Conservation (phyloP, 176 grass and related monocot species). For the Pharus latifolius region DNA sequence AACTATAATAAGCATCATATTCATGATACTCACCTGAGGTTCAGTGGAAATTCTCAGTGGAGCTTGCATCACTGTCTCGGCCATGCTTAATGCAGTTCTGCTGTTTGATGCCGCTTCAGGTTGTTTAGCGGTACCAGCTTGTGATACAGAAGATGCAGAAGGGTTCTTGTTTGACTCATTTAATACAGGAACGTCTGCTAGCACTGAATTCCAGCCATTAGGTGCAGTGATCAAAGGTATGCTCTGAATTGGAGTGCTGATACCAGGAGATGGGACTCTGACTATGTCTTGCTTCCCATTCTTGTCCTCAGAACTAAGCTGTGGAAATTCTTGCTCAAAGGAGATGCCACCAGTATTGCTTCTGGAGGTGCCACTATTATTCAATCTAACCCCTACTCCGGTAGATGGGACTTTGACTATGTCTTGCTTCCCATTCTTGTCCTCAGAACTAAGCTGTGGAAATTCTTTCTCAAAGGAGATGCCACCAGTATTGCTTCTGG, state of each 20-base stretch:
- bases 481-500: background rate
- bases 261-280: conserved; percentile 33
- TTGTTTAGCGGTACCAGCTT: conserved; percentile 24
- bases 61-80: conserved; percentile 55
- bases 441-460: conserved; percentile 46
- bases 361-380: background rate
- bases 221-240: conserved; percentile 21
- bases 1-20: background rate
- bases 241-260: conserved; percentile 48
- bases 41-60: conserved; percentile 34
- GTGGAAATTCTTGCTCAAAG: conserved; percentile 66
- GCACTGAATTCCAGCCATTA: conserved; percentile 43
- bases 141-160: conserved; percentile 6
- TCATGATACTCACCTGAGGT: conserved; percentile 37
- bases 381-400: background rate
- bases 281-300: conserved; percentile 26
- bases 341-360: conserved; percentile 19
- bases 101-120: conserved; percentile 18
- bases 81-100: conserved; percentile 56
- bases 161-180: conserved; percentile 27
- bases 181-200: conserved; percentile 42
- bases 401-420: conserved; percentile 30
- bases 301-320: conserved; percentile 49
- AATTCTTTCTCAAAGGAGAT: conserved; percentile 50
- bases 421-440: conserved; percentile 35